Conservation (phyloP, 2,329 filamentous ascomycete species). For the Arthroderma uncinatum region DNA sequence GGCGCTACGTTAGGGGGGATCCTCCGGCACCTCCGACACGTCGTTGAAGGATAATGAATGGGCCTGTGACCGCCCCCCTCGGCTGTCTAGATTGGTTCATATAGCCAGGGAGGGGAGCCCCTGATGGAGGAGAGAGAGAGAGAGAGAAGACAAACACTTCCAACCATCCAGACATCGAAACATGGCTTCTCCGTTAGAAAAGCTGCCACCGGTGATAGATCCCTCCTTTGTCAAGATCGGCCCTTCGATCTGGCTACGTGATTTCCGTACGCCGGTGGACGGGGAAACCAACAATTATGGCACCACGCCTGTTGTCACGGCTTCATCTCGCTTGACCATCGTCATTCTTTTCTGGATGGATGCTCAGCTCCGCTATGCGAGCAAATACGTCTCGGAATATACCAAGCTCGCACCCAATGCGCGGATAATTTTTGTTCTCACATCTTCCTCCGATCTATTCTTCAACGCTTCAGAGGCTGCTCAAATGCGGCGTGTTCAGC, state of each 20-base stretch:
- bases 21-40: too few relatives aligned
- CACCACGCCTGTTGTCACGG: neutral
- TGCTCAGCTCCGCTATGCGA: slow-evolving; percentile 33
- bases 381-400: slow-evolving; percentile 41
- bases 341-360: slow-evolving; percentile 42
- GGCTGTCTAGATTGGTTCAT: too few relatives aligned
- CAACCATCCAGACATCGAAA: neutral
- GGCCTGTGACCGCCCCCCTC: too few relatives aligned
- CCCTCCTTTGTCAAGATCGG: slow-evolving; percentile 27
- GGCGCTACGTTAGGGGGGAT: too few relatives aligned
- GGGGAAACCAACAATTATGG: slow-evolving; percentile 8
- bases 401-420: slow-evolving; percentile 33
- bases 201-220: slow-evolving; percentile 1
- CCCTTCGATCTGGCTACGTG: slow-evolving; percentile 30
- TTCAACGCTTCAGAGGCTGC: slow-evolving; percentile 17
- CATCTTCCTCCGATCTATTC: slow-evolving; percentile 27
- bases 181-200: neutral
- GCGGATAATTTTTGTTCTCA: slow-evolving; percentile 34
- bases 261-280: slow-evolving; percentile 14
- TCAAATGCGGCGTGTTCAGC: slow-evolving; percentile 22
- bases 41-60: too few relatives aligned
- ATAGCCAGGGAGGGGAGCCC: too few relatives aligned
- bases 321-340: slow-evolving; percentile 24
- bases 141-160: neutral
- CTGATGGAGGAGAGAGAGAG: too few relatives aligned